phyloP scores from a whole-genome alignment of 2,329 filamentous ascomycete genomes.

The Mycosphaerelloides madeirae region DNA sequence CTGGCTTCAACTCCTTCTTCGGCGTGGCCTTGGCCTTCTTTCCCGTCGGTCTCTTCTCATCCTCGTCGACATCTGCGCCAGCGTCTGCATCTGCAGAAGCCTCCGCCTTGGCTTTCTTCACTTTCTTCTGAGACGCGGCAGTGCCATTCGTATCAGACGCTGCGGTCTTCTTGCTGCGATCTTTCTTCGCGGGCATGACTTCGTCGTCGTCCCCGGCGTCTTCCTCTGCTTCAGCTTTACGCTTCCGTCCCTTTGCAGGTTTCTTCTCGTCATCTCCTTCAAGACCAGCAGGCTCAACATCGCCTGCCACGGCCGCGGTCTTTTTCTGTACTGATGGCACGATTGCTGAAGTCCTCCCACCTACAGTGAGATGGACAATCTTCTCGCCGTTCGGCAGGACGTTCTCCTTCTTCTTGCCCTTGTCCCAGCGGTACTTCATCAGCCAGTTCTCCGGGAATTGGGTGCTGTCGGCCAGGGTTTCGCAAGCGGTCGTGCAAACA shows the following conservation, averaged over 20 bases:
- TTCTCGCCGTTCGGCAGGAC: constrained; percentile 78
- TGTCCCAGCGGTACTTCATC: constrained; percentile 61
- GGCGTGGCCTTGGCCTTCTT: constrained; percentile 14
- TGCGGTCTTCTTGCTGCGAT: constrained; percentile 9
- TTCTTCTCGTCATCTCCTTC: constrained; percentile 19
- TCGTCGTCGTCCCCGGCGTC: constrained; percentile 22
- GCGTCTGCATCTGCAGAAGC: constrained; percentile 8
- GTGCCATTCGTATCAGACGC: constrained; percentile 5
- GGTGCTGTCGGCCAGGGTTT: constrained; percentile 72
- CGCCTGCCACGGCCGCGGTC: constrained; percentile 55
- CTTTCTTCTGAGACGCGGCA: constrained; percentile 8
- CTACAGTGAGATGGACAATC: constrained; percentile 81
- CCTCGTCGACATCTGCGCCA: constrained; percentile 11
- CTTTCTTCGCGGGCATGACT: constrained; percentile 21
- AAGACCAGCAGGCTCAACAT: constrained; percentile 28
- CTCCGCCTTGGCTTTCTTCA: constrained; percentile 13
- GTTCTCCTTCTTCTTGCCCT: constrained; percentile 69
- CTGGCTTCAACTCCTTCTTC: constrained; percentile 19
- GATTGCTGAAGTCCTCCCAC: constrained; percentile 84
- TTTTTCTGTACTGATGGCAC: constrained; percentile 86
- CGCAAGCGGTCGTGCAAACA: constrained; percentile 75
- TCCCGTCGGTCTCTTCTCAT: constrained; percentile 8
- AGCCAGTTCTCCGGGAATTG: constrained; percentile 79
- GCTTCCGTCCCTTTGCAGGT: constrained; percentile 31
- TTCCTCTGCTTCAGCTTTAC: constrained; percentile 28